These are phyloP conservation scores for Ophiostoma ulmi DNA, from an alignment of 2,329 filamentous ascomycete genomes.

Conservation along the genomic window DNA sequence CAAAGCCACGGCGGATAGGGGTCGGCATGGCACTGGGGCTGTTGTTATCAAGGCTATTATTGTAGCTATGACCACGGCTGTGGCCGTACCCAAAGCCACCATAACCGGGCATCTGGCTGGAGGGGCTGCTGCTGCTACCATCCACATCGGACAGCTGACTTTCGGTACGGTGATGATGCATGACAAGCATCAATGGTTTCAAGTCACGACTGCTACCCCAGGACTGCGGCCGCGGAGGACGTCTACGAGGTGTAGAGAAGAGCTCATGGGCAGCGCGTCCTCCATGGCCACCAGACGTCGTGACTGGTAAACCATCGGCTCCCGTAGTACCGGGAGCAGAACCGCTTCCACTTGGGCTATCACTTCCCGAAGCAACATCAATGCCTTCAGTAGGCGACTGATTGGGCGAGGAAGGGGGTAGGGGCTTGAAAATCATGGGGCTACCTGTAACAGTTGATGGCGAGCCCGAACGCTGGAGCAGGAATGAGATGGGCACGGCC, in stretches of 20 bases:
- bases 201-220: conserved; percentile 66
- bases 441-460: conserved; percentile 34
- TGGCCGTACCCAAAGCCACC: conserved; percentile 10
- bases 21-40: conserved; percentile 13
- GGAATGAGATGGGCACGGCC: conserved; percentile 53
- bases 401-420: background rate
- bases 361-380: background rate
- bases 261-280: background rate
- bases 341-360: background rate
- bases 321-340: background rate
- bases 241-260: conserved; percentile 34
- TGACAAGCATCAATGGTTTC: conserved; percentile 73
- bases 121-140: conserved; percentile 26
- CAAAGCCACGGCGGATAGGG: conserved; percentile 23
- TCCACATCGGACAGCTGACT: conserved; percentile 29
- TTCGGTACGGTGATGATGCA: conserved; percentile 45
- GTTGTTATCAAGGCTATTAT: conserved; percentile 2
- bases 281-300: background rate
- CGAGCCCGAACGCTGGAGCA: conserved; percentile 45
- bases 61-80: conserved; percentile 4
- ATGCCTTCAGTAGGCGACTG: background rate
- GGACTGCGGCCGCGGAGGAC: conserved; percentile 49
- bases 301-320: background rate
- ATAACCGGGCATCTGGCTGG: background rate
- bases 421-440: background rate